phyloP scores from a whole-genome alignment of 495 filamentous ascomycete genomes.

The Melanomma pulvis-pyrius region DNA sequence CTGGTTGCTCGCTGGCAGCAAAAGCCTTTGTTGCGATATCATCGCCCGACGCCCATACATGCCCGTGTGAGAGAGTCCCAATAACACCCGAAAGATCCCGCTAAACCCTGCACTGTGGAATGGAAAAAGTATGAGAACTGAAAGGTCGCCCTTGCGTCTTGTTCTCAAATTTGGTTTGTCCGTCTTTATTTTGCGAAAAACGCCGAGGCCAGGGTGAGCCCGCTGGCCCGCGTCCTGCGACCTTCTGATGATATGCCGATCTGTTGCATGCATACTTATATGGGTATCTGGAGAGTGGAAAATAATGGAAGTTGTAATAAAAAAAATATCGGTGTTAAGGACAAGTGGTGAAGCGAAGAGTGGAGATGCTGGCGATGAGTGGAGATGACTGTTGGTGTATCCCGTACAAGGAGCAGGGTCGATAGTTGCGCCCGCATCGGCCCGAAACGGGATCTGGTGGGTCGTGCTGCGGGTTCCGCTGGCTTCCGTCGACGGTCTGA shows the following conservation, averaged over 20 bases:
- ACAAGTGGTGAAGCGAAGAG: conserved; percentile 19
- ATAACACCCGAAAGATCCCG: not conserved
- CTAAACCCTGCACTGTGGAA: not conserved
- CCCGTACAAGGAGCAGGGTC: not conserved
- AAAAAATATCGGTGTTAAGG: not conserved
- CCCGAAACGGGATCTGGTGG: conserved; percentile 7
- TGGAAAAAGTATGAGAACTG: not conserved
- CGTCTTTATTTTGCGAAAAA: conserved; percentile 6
- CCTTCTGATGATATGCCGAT: not conserved
- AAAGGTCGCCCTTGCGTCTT: conserved; percentile 24
- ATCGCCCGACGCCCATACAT: not conserved
- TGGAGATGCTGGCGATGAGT: conserved; percentile 12
- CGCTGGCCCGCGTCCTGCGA: not conserved
- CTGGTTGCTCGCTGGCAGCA: not conserved
- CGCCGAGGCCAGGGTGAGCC: not conserved
- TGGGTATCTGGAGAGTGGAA: conserved; percentile 19
- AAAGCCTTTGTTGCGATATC: not conserved
- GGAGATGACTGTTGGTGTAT: not conserved
- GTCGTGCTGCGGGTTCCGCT: not conserved
- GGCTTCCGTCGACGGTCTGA: not conserved
- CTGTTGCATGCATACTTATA: not conserved
- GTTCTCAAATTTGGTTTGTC: not conserved
- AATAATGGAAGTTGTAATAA: conserved; percentile 1
- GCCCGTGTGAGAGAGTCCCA: not conserved
- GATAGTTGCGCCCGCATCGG: not conserved